Evolutionary conservation across 2,329 filamentous ascomycete genomes (phyloP), one percentile per base, ranked within the genome.

Genomic region (Epichloe gansuensis): DNA sequence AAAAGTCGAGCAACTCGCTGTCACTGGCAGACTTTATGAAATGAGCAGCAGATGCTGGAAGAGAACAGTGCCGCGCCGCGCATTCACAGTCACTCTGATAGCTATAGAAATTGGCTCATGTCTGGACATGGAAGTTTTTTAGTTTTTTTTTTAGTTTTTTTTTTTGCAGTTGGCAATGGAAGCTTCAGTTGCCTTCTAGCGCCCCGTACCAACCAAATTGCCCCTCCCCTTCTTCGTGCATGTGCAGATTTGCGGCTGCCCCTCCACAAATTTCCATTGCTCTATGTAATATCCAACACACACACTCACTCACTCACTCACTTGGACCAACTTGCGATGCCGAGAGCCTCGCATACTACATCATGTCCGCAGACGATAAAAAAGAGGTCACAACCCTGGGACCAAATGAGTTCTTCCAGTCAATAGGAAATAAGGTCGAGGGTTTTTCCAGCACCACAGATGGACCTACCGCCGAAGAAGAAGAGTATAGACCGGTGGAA

Each of bases 341-440:
- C 31, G 8, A 17, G n/a, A 49, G n/a, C 38, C 25, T 35, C 31
- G 23, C 41, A 35, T 12, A 44, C 13, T n/a, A 21, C 38, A 45
- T 23, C 27, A 79, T 78, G 75, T 62, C 73, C 53, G 60, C 64
- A 49, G 61, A 70, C 48, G 68, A 68, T 58, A 66, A 56, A 65
- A 68, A 56, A 64, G 60, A 51, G 64, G 68, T 59, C 21, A 58
- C 64, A 47, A 64, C 67, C 49, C 68, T 68, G 43, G 68, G 67
- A 36, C 64, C 71, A 25, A 65, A 71, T 55, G 74, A 81, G 50
- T 77, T 81, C 61, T 84, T 84, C 64, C 74, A 81, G 60, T 70
- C 76, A 51, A 81, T 85, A 60, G 81, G 81, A 53, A 71, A 75
- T 60, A 81, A 82, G 68, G 80, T 74, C 54, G 73, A 77, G 57